These are phyloP conservation scores for Aspergillus jensenii DNA, from an alignment of 2,329 filamentous ascomycete genomes.

Conservation along the genomic window DNA sequence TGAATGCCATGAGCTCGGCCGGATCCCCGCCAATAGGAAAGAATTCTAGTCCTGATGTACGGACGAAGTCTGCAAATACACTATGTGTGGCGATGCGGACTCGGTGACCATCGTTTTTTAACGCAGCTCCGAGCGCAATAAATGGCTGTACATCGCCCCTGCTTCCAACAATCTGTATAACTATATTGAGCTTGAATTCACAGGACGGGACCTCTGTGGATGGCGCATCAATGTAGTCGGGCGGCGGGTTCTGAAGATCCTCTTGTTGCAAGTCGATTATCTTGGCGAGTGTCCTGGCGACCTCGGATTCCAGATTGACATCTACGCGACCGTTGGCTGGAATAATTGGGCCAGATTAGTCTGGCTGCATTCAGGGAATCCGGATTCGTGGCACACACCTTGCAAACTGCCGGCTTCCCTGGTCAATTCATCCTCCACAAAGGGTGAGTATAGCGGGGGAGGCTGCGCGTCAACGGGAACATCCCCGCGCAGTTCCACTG, in stretches of 20 bases:
- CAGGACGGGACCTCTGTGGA: not conserved
- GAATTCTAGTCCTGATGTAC: slow-evolving; percentile 55
- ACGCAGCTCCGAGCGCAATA: slow-evolving; percentile 54
- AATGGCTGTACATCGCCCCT: slow-evolving; percentile 61
- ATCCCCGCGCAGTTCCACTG: too few relatives aligned
- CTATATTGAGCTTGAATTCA: slow-evolving; percentile 48
- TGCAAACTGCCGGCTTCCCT: too few relatives aligned
- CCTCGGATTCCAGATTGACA: slow-evolving; percentile 2
- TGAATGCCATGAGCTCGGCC: slow-evolving; percentile 52
- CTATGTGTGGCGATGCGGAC: slow-evolving; percentile 59
- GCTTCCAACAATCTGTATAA: slow-evolving; percentile 59
- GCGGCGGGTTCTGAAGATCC: not conserved
- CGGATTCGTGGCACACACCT: too few relatives aligned
- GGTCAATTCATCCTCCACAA: too few relatives aligned
- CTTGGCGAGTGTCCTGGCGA: slow-evolving; percentile 2
- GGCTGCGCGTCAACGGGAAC: too few relatives aligned
- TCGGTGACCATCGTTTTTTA: slow-evolving; percentile 54
- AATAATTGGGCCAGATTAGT: too few relatives aligned
- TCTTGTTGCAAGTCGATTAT: slow-evolving; percentile 2
- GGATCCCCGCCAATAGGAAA: slow-evolving; percentile 60
- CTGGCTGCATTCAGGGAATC: too few relatives aligned
- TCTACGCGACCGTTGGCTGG: not conserved
- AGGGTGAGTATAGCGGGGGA: too few relatives aligned
- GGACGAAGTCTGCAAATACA: slow-evolving; percentile 55
- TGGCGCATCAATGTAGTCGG: not conserved